Evolutionary conservation across 106 monocot genomes (phyloP), one percentile per base, ranked within the genome.

Genomic region (Dendrobium chrysotoxum): DNA sequence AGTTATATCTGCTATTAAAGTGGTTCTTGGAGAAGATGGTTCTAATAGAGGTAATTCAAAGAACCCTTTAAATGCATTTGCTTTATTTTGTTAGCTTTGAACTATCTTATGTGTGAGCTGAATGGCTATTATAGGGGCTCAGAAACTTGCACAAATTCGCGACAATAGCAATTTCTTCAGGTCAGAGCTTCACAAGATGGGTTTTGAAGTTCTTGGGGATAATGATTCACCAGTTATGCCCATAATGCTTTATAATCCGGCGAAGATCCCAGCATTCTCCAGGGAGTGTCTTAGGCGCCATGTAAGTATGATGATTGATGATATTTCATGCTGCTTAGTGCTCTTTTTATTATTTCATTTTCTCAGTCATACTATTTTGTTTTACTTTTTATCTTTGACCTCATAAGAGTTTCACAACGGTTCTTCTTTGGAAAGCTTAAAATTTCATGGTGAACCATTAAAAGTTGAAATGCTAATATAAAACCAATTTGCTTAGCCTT

Each of bases 81-180:
- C 28, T 67, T 67, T 31, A 9, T 12, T 31, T 5, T 70, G 31
- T 30, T n/a, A 31, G 20, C 15, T 39, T 41, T 74, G 7, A 74
- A 11, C 10, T 74, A 74, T 12, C 41, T 40, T 74, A 46, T 78
- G 67, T 55, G 10, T 57, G 3, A 35, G 50, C 83, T 83, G 18
- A 26, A 20, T 72, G 31, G 41, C 50, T 5, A 64, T 84, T 44
- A 42, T 83, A 93, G 93, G 93, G 26, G 93, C 93, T 16, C 72
- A 84, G 73, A 93, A 93, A 81, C 88, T 93, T 81, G 87, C 83
- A 76, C 90, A 80, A 79, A 93, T 93, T 68, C 88, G 93, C 55
- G 93, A 93, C 23, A 93, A 93, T 80, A 93, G 93, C 82, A 93
- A 93, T 57, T 93, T 93, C 87, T 93, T 93, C 76, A 77, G 93